Evolutionary conservation across 768 basidiomycete genomes (phyloP), one percentile per base, ranked within the genome.

Genomic region (Termitomyces sp.): DNA sequence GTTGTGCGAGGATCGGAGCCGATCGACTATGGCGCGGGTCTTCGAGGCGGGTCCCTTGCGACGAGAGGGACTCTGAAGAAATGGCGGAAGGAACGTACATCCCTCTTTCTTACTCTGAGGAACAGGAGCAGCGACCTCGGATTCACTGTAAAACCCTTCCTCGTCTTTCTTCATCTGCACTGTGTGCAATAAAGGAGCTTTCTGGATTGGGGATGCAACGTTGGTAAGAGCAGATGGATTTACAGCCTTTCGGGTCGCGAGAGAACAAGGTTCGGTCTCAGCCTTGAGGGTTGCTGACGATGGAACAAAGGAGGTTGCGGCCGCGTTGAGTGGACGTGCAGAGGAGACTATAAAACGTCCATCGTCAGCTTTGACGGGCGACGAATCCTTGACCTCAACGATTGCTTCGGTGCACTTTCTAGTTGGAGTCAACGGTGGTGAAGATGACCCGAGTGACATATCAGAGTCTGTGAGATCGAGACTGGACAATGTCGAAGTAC

Each of bases 11-110:
- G 77, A 81, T 55, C 82, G 78, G 43, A 86, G 68, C 38, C 77
- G 75, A 62, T 86, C 84, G 33, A 86, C 81, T 44, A 86, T 81
- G 62, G 82, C 79, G 13, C 85, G 77, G 20, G 85, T 86, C 65
- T 79, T 80, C 23, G 84, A 86, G 35, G 75, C 67, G 23, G 82
- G 75, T 12, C 73, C 70, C 47, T 75, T 76, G 32, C 71, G 74
- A 18, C 74, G 74, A 44, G 68, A 68, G 53, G 70, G 61, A 38
- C 79, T 78, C 49, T 79, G 75, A 30, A 84, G 70, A 69, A 83
- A 83, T 8, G 79, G 72, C 0, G 82, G 82, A 26, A 85, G 72
- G 51, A 80, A 71, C 5, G 71, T 67, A 26, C 69, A 66, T n/a
- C 72, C 66, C 7, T 70, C 64, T 60, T 68, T 69, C 44, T 64